Percentiles rank a stretch among this genome's conserved stretches.
These are phyloP conservation scores for Cladosporium colombiae DNA, from an alignment of 2,329 filamentous ascomycete genomes.

Conservation along the genomic window DNA sequence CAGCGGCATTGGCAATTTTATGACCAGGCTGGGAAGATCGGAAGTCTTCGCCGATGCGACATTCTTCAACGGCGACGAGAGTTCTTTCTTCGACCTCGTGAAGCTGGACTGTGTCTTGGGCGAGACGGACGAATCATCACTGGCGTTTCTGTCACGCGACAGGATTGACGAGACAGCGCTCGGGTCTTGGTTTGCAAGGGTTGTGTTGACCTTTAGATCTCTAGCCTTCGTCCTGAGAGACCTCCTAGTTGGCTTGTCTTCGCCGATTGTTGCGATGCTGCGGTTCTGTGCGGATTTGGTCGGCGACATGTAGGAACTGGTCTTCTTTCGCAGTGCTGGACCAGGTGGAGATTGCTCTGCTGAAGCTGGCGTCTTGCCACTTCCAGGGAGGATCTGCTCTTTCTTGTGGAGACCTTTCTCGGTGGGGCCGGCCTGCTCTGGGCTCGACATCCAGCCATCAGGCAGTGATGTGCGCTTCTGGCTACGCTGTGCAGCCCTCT, in stretches of 20 bases:
- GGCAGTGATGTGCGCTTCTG: constrained; percentile 32
- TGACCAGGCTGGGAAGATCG: constrained; percentile 4
- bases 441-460: constrained; percentile 30
- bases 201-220: not conserved
- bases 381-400: not conserved
- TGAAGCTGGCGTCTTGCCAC: not conserved
- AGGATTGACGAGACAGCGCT: not conserved
- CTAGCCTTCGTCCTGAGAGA: not conserved
- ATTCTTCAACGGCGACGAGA: not conserved
- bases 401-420: constrained; percentile 3
- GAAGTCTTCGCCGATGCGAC: not conserved
- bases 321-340: constrained; percentile 30
- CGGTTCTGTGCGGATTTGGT: constrained; percentile 28
- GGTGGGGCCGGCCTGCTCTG: constrained; percentile 32
- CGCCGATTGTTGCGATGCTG: not conserved
- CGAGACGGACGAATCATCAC: not conserved
- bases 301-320: constrained; percentile 36
- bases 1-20: constrained; percentile 15
- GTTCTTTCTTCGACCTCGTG: not conserved
- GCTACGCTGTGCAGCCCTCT: constrained; percentile 26
- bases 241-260: not conserved
- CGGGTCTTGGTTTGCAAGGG: not conserved
- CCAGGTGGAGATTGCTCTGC: not conserved
- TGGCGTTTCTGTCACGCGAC: no score
- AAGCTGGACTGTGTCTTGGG: not conserved